phyloP scores from a whole-genome alignment of 805 yeast genomes.

The Clavispora fructus region DNA sequence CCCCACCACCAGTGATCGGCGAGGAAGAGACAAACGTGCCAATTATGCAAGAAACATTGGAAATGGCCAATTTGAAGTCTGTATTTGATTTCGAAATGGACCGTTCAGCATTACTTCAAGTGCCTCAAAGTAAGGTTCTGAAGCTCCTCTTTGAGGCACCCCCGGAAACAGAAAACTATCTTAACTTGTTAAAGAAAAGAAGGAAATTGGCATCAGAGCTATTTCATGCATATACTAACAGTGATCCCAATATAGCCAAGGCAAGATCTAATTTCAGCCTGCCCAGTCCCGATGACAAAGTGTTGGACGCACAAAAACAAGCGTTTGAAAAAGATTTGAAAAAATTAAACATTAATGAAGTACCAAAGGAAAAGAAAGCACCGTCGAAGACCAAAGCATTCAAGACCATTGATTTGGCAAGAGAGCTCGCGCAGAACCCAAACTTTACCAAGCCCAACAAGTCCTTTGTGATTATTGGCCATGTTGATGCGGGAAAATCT shows the following conservation, averaged over 20 bases:
- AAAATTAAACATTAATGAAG: conserved; percentile 20
- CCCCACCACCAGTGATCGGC: not conserved
- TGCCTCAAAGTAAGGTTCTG: conserved; percentile 6
- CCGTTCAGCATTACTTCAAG: conserved; percentile 4
- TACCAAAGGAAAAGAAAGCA: conserved; percentile 5
- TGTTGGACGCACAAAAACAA: conserved; percentile 52
- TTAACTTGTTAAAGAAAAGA: not conserved
- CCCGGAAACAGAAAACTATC: not conserved
- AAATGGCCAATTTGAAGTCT: not conserved
- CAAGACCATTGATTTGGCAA: conserved; percentile 37
- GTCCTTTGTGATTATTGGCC: conserved; percentile 79
- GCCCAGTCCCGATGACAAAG: conserved; percentile 82
- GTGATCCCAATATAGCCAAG: conserved; percentile 31
- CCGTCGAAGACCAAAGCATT: conserved; percentile 36
- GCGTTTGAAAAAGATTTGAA: conserved; percentile 32
- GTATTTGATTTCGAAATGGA: conserved; percentile 5
- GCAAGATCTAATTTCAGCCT: conserved; percentile 50
- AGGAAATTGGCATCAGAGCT: conserved; percentile 8
- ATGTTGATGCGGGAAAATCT: conserved; percentile 82
- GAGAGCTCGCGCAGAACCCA: conserved; percentile 31
- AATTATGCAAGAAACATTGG: not conserved
- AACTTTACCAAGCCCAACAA: conserved; percentile 46
- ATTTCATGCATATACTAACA: conserved; percentile 39
- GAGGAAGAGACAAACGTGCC: not conserved
- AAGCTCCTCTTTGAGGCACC: conserved; percentile 2